Evolutionary conservation across 164 flowering plant genomes (phyloP).

Genomic region (Cinnamomum micranthum): DNA sequence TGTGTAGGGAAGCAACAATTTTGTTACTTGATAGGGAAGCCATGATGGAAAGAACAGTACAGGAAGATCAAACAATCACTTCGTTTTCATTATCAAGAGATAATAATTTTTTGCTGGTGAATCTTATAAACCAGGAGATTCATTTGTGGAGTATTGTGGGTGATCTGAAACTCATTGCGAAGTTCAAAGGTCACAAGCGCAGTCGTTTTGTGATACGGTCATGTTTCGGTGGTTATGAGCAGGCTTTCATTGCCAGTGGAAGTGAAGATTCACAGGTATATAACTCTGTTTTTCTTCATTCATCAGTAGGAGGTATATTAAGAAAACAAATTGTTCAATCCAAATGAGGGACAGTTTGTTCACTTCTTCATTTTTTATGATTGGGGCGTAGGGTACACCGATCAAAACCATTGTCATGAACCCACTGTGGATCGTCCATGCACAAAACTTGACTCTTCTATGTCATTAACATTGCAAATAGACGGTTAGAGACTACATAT

Average conservation of each 20-base stretch:
- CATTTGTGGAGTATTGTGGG: constrained; percentile 74
- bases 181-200: constrained; percentile 73
- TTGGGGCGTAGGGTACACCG: no score
- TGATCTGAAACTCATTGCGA: constrained; percentile 41
- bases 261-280: constrained; percentile 91
- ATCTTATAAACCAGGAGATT: constrained; percentile 67
- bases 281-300: no score
- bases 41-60: constrained; percentile 46
- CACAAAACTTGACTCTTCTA: no score
- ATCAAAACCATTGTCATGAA: no score
- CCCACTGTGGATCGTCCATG: no score
- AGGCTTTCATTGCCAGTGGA: constrained; percentile 83
- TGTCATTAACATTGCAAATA: no score
- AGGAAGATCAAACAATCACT: constrained; percentile 55
- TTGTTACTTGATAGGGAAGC: constrained; percentile 51
- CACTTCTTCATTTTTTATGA: no score
- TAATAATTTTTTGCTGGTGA: constrained; percentile 53
- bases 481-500: no score
- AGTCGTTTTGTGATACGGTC: constrained; percentile 64
- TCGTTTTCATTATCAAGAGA: constrained; percentile 69
- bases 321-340: no score
- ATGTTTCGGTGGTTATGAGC: constrained; percentile 76
- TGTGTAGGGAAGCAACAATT: constrained; percentile 48
- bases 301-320: no score
- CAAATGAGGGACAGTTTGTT: no score